These are phyloP conservation scores for Psilocybe azurescens DNA, from an alignment of 768 basidiomycete species.

Conservation along the genomic window DNA sequence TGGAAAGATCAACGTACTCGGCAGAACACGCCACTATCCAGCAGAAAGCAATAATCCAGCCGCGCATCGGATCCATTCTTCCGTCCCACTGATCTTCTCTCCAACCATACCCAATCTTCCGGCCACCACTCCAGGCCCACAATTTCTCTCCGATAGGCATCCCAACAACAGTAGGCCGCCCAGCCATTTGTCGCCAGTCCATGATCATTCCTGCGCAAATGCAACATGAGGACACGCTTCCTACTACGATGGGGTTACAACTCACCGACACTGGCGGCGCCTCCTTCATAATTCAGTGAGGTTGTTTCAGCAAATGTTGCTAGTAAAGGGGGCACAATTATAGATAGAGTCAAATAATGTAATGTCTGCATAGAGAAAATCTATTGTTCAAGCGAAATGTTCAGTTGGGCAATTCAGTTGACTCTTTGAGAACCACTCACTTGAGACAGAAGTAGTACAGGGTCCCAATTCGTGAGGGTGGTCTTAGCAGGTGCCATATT, in stretches of 20 bases:
- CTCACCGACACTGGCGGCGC: slow-evolving; percentile 79
- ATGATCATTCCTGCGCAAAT: slow-evolving; percentile 76
- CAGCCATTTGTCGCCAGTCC: slow-evolving; percentile 98
- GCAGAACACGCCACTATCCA: slow-evolving; percentile 85
- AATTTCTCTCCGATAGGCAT: slow-evolving; percentile 68
- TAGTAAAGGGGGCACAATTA: slow-evolving; percentile 84
- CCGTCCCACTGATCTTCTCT: slow-evolving; percentile 65
- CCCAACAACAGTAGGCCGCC: slow-evolving; percentile 74
- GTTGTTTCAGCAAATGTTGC: slow-evolving; percentile 73
- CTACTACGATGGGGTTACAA: neutral
- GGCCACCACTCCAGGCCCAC: slow-evolving; percentile 86
- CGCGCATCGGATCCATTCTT: slow-evolving; percentile 76
- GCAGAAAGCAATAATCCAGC: slow-evolving; percentile 88
- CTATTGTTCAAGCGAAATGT: slow-evolving; percentile 44
- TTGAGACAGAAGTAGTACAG: slow-evolving; percentile 86
- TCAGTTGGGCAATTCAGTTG: neutral
- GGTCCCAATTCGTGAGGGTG: slow-evolving; percentile 79
- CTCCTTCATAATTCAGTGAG: slow-evolving; percentile 76
- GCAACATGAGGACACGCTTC: neutral
- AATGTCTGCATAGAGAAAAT: slow-evolving; percentile 93
- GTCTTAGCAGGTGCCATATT: slow-evolving; percentile 44
- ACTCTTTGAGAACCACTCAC: slow-evolving; percentile 38
- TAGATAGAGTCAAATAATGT: slow-evolving; percentile 88
- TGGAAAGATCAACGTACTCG: slow-evolving; percentile 68
- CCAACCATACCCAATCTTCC: slow-evolving; percentile 68